These are phyloP conservation scores for Boletus pseudopeckii DNA, from an alignment of 768 basidiomycete species.

Conservation along the genomic window DNA sequence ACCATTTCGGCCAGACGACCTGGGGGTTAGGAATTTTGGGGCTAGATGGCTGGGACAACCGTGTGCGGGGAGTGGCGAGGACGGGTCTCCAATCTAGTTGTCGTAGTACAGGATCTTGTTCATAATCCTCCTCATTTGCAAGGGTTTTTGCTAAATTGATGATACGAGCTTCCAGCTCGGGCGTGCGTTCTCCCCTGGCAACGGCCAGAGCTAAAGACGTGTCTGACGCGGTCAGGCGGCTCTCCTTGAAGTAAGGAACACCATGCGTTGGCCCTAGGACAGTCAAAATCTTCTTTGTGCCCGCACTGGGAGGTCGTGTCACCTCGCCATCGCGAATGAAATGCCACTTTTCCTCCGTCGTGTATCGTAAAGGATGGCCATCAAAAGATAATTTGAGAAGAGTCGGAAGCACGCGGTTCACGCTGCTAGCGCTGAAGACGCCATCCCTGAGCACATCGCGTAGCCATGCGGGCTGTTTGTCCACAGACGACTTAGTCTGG, in stretches of 20 bases:
- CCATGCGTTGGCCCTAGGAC: slow-evolving; percentile 49
- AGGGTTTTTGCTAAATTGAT: slow-evolving; percentile 40
- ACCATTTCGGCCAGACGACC: slow-evolving; percentile 94
- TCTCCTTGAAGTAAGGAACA: slow-evolving; percentile 41
- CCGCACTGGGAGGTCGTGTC: slow-evolving; percentile 42
- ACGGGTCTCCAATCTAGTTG: slow-evolving; percentile 67
- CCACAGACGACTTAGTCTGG: neutral
- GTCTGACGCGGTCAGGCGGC: slow-evolving; percentile 41
- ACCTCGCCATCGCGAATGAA: slow-evolving; percentile 36
- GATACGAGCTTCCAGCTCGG: slow-evolving; percentile 35
- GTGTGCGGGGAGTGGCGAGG: neutral
- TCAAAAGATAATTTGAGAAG: slow-evolving; percentile 63
- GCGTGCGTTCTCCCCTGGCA: slow-evolving; percentile 40
- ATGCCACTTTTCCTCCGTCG: slow-evolving; percentile 64
- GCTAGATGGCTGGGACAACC: neutral
- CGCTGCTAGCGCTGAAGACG: slow-evolving; percentile 37
- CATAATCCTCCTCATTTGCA: slow-evolving; percentile 19
- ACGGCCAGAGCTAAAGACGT: slow-evolving; percentile 44
- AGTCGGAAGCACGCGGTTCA: slow-evolving; percentile 57
- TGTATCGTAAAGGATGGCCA: slow-evolving; percentile 56
- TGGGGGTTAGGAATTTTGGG: slow-evolving; percentile 36
- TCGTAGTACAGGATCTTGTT: slow-evolving; percentile 51
- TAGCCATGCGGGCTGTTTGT: slow-evolving; percentile 55
- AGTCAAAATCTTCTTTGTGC: slow-evolving; percentile 39
- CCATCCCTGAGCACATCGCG: slow-evolving; percentile 42